A percentile compares a stretch with the other conserved stretches of the same genome.
Evolutionary conservation across 495 filamentous ascomycete genomes (phyloP).

Genomic region (Penicillium canescens): DNA sequence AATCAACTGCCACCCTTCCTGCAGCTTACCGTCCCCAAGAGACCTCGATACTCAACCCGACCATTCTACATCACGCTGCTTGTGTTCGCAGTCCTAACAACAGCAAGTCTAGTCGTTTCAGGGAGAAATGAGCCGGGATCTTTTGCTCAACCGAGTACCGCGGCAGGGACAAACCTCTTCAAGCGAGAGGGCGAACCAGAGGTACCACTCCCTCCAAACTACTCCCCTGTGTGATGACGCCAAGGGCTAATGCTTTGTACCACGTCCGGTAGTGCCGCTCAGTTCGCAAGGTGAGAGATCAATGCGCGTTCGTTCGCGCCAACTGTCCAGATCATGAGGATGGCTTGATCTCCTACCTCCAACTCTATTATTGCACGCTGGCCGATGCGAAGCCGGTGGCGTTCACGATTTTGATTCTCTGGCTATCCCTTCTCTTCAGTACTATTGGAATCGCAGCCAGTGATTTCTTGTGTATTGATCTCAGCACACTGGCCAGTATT

Average conservation of each 20-base stretch:
- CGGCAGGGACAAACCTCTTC: constrained; percentile 13
- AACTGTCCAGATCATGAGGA: constrained; percentile 91
- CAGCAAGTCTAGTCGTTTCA: constrained; percentile 25
- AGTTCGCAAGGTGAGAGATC: constrained; percentile 72
- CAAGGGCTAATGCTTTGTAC: constrained; percentile 25
- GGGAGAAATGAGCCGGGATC: constrained; percentile 1
- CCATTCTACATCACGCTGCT: constrained; percentile 39
- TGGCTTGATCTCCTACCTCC: constrained; percentile 84
- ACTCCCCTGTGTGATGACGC: constrained; percentile 3
- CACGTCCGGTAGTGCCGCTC: constrained; percentile 64
- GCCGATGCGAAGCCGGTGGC: constrained; percentile 70
- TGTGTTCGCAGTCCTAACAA: constrained; percentile 28
- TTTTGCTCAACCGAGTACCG: constrained; percentile 1
- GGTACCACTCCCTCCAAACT: constrained; percentile 28
- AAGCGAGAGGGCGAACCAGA: constrained; percentile 34
- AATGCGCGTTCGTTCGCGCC: constrained; percentile 80
- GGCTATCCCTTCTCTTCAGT: constrained; percentile 90
- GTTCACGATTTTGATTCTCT: constrained; percentile 72
- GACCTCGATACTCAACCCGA: constrained; percentile 36
- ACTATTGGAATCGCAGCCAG: constrained; percentile 98
- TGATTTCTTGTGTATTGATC: constrained; percentile 96
- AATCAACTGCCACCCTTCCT: constrained; percentile 22
- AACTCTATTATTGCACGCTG: constrained; percentile 86
- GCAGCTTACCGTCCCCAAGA: constrained; percentile 25
- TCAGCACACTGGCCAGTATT: constrained; percentile 85